Evolutionary conservation across 1,284 basidiomycete species (phyloP).

Genomic region (Marasmius sp.): DNA sequence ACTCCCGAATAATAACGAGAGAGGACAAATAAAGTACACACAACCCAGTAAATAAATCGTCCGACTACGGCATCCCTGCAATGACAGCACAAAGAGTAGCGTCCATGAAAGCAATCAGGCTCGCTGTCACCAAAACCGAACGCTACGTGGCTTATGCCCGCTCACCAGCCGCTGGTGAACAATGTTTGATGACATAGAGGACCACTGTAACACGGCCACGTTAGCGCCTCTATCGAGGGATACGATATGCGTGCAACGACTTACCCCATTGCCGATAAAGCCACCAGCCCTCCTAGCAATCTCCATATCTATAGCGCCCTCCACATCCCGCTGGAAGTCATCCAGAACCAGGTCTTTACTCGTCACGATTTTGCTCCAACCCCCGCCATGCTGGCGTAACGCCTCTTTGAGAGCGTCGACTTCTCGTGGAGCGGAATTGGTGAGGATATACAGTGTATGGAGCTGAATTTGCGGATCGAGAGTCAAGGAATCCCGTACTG

Average conservation of each 20-base stretch:
- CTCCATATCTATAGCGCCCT: background rate
- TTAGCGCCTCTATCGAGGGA: background rate
- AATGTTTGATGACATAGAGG: background rate
- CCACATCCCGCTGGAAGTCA: background rate
- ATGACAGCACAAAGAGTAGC: no score
- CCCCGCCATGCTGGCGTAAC: background rate
- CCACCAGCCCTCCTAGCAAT: background rate
- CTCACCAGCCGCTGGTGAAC: background rate
- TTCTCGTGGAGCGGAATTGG: background rate
- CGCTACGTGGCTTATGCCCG: background rate
- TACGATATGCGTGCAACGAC: background rate
- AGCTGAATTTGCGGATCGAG: background rate
- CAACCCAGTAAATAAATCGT: no score
- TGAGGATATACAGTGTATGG: background rate
- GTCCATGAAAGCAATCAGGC: background rate
- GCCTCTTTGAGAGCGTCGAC: background rate
- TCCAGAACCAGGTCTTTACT: background rate
- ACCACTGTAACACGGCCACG: background rate
- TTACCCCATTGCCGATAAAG: constrained; percentile 6
- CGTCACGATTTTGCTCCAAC: background rate
- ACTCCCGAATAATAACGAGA: no score
- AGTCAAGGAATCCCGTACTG: background rate
- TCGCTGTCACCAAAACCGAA: background rate
- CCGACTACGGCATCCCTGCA: no score
- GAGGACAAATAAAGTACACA: no score